Evolutionary conservation across 2,329 filamentous ascomycete genomes (phyloP).

Genomic region (Penicillium griseofulvum): DNA sequence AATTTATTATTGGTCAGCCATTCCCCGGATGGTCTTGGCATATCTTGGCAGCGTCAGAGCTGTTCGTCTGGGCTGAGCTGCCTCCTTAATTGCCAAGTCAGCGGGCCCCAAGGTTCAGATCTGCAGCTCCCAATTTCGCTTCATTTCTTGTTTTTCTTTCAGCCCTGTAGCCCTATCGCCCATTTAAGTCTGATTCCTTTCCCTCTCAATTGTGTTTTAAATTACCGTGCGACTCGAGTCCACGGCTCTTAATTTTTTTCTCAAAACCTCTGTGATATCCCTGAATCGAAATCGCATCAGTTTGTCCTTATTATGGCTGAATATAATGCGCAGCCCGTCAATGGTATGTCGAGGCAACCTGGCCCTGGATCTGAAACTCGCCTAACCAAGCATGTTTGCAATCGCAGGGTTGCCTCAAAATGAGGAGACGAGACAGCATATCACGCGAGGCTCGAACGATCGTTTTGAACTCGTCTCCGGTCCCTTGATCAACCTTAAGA

Average conservation of each 20-base stretch:
- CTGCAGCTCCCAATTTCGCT: constrained; percentile 18
- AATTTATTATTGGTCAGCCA: background rate
- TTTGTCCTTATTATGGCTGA: constrained; percentile 19
- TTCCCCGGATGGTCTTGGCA: background rate
- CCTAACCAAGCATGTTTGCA: background rate
- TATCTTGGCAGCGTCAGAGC: constrained; percentile 23
- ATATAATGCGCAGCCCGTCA: constrained; percentile 10
- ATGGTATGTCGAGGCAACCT: constrained; percentile 16
- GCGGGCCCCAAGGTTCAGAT: constrained; percentile 8
- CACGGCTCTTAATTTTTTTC: constrained; percentile 1
- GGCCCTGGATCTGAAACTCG: background rate
- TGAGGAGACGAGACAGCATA: constrained; percentile 18
- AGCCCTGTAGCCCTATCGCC: constrained; percentile 28
- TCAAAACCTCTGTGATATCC: background rate
- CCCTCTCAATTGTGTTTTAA: constrained; percentile 1
- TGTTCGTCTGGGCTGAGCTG: constrained; percentile 1
- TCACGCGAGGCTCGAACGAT: constrained; percentile 13
- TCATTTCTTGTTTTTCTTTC: constrained; percentile 12
- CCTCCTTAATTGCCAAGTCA: constrained; percentile 7
- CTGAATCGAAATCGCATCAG: constrained; percentile 9
- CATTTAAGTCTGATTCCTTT: constrained; percentile 5
- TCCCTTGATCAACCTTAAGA: constrained; percentile 51
- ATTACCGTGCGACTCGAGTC: background rate
- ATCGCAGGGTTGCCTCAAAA: constrained; percentile 21
- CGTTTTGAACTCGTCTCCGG: constrained; percentile 46